Evolutionary conservation across 78 protist genomes (phyloP).

Genomic region (Cyanophora paradoxa): DNA sequence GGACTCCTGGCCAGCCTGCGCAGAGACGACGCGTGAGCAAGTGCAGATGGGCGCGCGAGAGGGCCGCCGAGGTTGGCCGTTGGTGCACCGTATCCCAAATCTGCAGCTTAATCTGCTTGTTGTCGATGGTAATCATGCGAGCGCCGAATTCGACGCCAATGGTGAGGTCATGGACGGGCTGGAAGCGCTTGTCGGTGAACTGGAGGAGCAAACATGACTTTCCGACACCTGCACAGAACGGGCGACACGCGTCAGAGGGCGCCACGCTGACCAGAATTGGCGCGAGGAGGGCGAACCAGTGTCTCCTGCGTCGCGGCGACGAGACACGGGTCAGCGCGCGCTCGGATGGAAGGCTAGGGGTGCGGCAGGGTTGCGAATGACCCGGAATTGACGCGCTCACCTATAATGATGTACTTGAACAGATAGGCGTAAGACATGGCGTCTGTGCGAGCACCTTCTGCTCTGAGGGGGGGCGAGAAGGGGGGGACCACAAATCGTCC

Average conservation of each 20-base stretch:
- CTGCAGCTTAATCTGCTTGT: slow-evolving; percentile 87
- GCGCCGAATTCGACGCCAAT: slow-evolving; percentile 98
- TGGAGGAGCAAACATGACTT: slow-evolving; percentile 92
- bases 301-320: neutral
- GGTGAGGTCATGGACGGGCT: slow-evolving; percentile 93
- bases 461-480: no score
- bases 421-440: slow-evolving; percentile 70
- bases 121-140: slow-evolving; percentile 76
- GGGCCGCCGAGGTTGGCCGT: no score
- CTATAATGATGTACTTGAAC: slow-evolving; percentile 97
- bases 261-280: neutral
- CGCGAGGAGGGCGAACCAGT: neutral
- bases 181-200: slow-evolving; percentile 93
- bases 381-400: slow-evolving; percentile 66
- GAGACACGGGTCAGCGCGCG: no score
- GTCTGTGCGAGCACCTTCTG: no score
- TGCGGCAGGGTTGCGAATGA: neutral
- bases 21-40: neutral
- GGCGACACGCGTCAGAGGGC: neutral
- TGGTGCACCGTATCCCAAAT: slow-evolving; percentile 92
- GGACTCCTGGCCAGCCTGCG: slow-evolving; percentile 89
- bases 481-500: no score
- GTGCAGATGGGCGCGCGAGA: no score
- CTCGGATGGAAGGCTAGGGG: neutral
- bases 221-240: slow-evolving; percentile 66